Evolutionary conservation across 805 yeast genomes (phyloP).

Genomic region (Starmerella sp.): DNA sequence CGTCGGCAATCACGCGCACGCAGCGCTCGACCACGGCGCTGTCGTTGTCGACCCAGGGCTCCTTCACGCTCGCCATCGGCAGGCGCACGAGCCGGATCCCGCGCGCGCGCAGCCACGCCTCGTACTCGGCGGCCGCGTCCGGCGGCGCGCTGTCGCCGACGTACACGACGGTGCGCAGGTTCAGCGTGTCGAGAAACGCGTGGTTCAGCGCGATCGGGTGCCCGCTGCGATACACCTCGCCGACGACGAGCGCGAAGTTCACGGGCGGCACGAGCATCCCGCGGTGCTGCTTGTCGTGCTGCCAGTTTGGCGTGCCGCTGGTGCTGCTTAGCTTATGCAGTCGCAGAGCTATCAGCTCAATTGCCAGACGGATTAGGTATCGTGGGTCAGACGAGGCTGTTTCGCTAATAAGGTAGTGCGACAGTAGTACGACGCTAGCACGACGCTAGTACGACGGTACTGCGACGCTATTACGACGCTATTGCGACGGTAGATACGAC

Average conservation of each 20-base stretch:
- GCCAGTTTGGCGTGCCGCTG: neutral
- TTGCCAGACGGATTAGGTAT: too few relatives aligned
- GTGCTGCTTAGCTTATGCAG: neutral
- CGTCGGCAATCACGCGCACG: constrained; percentile 28
- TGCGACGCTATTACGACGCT: too few relatives aligned
- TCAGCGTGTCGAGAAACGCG: constrained; percentile 59
- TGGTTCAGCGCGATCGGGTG: constrained; percentile 84
- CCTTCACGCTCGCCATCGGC: constrained; percentile 61
- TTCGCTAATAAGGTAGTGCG: too few relatives aligned
- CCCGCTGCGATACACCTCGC: constrained; percentile 79
- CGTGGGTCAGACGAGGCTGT: too few relatives aligned
- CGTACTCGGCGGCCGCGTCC: constrained; percentile 52
- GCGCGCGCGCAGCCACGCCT: constrained; percentile 51
- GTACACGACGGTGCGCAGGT: constrained; percentile 61
- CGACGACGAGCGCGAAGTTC: constrained; percentile 80
- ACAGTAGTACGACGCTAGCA: too few relatives aligned
- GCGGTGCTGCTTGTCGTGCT: too few relatives aligned
- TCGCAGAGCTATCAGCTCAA: too few relatives aligned
- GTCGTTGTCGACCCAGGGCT: constrained; percentile 53
- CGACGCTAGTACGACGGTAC: too few relatives aligned
- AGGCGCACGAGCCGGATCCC: constrained; percentile 48
- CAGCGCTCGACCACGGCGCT: constrained; percentile 42
- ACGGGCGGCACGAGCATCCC: constrained; percentile 65
- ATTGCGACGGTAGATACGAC: too few relatives aligned
- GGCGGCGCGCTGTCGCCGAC: constrained; percentile 41